Evolutionary conservation across 352 stramenopile species (phyloP).

Genomic region (Pythium diclinum): DNA sequence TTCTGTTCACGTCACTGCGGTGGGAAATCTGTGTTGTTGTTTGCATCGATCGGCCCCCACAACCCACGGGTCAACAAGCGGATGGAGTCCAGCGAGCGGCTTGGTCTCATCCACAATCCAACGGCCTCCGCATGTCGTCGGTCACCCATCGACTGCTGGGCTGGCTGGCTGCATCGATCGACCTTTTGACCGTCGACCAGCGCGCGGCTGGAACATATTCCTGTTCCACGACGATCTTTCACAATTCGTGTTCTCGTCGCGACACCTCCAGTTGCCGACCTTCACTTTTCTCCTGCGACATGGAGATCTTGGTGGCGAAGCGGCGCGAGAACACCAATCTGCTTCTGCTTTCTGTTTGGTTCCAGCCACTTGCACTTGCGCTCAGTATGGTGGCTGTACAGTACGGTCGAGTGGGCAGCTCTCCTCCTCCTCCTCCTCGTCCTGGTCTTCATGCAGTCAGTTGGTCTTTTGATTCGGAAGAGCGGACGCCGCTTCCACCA

Average conservation of each 20-base stretch:
- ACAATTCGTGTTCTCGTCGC: background rate
- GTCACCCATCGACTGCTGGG: background rate
- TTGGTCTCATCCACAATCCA: background rate
- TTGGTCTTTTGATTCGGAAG: background rate
- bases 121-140: background rate
- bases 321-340: background rate
- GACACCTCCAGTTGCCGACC: background rate
- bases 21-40: background rate
- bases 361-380: background rate
- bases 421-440: too few species aligned
- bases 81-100: background rate
- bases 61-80: conserved; percentile 1
- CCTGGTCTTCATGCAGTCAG: background rate
- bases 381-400: background rate
- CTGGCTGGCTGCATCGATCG: background rate
- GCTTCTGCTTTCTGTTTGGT: background rate
- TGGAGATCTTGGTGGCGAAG: background rate
- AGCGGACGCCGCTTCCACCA: background rate
- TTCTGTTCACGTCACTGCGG: background rate
- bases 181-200: too few species aligned
- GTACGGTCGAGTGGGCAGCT: background rate
- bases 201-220: background rate
- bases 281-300: background rate
- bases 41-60: background rate
- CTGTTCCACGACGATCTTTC: background rate